Conservation (phyloP, 2,329 filamentous ascomycete species). For the Botrytis fragariae region DNA sequence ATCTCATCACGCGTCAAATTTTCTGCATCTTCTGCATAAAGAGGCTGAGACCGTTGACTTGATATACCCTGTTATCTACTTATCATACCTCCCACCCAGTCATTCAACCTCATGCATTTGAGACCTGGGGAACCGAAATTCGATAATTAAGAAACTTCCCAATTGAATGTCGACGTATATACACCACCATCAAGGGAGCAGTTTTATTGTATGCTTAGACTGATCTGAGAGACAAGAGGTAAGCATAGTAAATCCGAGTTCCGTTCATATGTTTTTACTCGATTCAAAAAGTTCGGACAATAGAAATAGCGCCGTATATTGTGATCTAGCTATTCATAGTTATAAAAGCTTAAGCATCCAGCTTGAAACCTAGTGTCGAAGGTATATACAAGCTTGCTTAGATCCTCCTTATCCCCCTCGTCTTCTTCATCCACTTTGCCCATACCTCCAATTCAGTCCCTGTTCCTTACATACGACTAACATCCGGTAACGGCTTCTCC, state of each 20-base stretch:
- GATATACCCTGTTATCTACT: not conserved
- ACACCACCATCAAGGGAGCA: not conserved
- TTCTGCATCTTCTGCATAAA: not conserved
- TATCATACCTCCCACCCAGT: not conserved
- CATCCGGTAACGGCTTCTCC: slow-evolving; percentile 35
- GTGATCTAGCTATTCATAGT: not conserved
- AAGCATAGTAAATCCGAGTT: not conserved
- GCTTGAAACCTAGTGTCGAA: not conserved
- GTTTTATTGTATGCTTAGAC: not conserved
- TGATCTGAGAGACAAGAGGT: not conserved
- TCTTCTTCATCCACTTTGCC: not conserved
- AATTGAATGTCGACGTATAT: not conserved
- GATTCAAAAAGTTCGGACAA: not conserved
- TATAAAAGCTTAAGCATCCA: not conserved
- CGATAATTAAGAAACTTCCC: not conserved
- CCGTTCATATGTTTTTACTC: not conserved
- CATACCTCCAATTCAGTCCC: not conserved
- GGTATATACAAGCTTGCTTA: not conserved
- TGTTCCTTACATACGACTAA: not conserved
- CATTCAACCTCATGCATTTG: not conserved
- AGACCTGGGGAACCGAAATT: too few species aligned
- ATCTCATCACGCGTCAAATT: not conserved
- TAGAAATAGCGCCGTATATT: not conserved
- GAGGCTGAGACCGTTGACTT: not conserved
- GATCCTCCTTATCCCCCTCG: not conserved